Conservation (phyloP, 495 filamentous ascomycete species). For the Rhypophila decipiens region DNA sequence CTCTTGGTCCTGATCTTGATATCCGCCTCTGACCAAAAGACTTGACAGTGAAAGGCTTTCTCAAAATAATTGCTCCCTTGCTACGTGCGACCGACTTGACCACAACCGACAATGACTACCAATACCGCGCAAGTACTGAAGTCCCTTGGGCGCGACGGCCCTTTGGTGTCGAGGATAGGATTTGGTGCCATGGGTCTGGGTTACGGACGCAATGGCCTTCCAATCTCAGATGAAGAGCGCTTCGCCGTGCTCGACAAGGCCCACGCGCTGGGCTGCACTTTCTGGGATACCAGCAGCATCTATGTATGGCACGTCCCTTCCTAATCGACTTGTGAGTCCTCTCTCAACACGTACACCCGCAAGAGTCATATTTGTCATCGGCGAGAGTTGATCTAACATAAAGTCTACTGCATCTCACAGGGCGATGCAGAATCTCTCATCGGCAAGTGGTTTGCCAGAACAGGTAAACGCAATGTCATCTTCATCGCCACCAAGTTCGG, state of each 20-base stretch:
- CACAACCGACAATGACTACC: too few species aligned
- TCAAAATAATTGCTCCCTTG: too few species aligned
- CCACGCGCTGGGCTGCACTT: conserved; percentile 27
- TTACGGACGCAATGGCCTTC: not conserved
- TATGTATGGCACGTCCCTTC: conserved; percentile 15
- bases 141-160: not conserved
- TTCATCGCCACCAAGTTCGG: conserved; percentile 50
- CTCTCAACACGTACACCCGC: not conserved
- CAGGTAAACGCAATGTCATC: conserved; percentile 24
- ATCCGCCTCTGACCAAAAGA: too few species aligned
- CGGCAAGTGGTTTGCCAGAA: conserved; percentile 1
- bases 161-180: not conserved
- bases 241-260: conserved; percentile 32
- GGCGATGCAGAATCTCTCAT: conserved; percentile 38
- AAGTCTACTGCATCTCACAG: too few species aligned
- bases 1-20: too few species aligned
- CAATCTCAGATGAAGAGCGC: conserved; percentile 27
- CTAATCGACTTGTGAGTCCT: not conserved
- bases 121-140: too few species aligned
- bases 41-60: too few species aligned
- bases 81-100: too few species aligned
- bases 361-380: too few species aligned
- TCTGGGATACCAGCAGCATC: conserved; percentile 36
- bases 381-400: too few species aligned
- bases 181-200: not conserved